Percentiles rank a stretch among this genome's conserved stretches.
phyloP scores from a whole-genome alignment of 1,284 basidiomycete genomes.

The Mycena sp. region DNA sequence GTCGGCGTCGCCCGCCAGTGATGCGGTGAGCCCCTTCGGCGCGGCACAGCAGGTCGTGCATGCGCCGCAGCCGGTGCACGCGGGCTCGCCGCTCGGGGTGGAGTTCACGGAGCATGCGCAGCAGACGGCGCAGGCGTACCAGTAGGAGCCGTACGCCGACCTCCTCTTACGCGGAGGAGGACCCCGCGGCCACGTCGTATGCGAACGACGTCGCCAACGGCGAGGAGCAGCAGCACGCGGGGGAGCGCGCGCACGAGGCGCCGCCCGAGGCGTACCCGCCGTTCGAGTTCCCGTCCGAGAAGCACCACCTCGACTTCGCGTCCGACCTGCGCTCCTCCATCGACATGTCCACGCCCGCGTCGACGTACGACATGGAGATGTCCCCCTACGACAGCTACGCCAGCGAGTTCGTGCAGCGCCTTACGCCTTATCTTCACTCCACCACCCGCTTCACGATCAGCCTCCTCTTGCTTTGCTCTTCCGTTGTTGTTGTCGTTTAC shows the following conservation, averaged over 20 bases:
- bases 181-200: not conserved
- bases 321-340: too few species aligned
- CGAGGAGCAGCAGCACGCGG: constrained; percentile 8
- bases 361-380: constrained; percentile 18
- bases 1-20: not conserved
- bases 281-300: too few species aligned
- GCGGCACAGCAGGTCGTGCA: constrained; percentile 16
- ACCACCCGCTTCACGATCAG: not conserved
- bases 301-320: too few species aligned
- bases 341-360: too few species aligned
- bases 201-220: not conserved
- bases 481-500: too few species aligned
- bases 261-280: too few species aligned
- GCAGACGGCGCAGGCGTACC: not conserved
- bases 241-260: not conserved
- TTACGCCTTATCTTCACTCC: not conserved
- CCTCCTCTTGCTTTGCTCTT: too few species aligned
- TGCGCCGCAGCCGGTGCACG: constrained; percentile 26
- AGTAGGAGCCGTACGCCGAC: not conserved
- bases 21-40: constrained; percentile 20
- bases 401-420: constrained; percentile 20
- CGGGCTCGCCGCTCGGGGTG: constrained; percentile 12
- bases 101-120: constrained; percentile 12
- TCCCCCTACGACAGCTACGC: constrained; percentile 18
- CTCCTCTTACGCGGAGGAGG: not conserved